A percentile compares a stretch with the other conserved stretches of the same genome.
Conservation (phyloP, 2,329 filamentous ascomycete genomes). For the Sphaerulina musiva region DNA sequence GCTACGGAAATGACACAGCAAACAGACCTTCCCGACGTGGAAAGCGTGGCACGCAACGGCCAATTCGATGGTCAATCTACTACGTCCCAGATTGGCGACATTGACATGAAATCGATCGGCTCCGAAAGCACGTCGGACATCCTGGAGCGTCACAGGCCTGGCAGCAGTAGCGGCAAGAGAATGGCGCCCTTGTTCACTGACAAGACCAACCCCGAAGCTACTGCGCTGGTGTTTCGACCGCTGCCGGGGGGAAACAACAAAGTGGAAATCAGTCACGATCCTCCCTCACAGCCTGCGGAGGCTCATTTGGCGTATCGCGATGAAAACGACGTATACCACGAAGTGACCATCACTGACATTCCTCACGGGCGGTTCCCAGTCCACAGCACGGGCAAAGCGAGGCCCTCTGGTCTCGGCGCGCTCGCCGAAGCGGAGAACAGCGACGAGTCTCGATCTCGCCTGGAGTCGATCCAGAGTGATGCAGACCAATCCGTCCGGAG, state of each 20-base stretch:
- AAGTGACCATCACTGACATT: conserved; percentile 20
- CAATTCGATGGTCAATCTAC: conserved; percentile 8
- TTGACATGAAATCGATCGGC: conserved; percentile 10
- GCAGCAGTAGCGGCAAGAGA: background rate
- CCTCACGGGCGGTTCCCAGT: conserved; percentile 10
- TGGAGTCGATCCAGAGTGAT: background rate
- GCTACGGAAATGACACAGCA: conserved; percentile 10
- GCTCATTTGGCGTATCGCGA: conserved; percentile 17
- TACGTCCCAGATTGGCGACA: conserved; percentile 4
- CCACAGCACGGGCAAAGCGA: conserved; percentile 9
- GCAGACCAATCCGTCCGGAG: conserved; percentile 7
- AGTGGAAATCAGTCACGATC: conserved; percentile 20
- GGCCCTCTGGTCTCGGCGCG: conserved; percentile 10
- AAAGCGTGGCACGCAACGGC: conserved; percentile 5
- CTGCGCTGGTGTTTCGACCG: conserved; percentile 12
- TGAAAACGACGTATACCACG: conserved; percentile 18
- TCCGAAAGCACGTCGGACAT: conserved; percentile 9
- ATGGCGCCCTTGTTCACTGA: conserved; percentile 7
- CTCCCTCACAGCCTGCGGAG: conserved; percentile 17
- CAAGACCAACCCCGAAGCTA: conserved; percentile 5
- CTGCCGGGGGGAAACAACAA: conserved; percentile 9
- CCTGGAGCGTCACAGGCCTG: conserved; percentile 6
- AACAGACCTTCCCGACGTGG: conserved; percentile 9
- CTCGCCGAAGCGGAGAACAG: conserved; percentile 10
- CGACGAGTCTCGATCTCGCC: background rate